Conservation (phyloP, 2,329 filamentous ascomycete genomes). For the Capronia americana region DNA sequence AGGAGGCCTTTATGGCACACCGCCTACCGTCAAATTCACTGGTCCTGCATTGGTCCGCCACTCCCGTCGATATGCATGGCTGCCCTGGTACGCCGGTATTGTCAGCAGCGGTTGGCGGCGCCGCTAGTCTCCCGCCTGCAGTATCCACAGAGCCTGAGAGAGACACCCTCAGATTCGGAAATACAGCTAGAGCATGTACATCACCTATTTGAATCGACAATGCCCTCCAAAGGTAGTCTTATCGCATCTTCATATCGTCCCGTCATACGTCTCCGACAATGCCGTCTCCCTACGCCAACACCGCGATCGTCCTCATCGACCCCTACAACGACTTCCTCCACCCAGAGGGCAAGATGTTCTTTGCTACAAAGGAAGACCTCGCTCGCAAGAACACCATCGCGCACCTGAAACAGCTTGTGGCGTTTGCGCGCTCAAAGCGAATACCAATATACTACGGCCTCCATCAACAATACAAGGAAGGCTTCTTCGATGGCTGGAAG, state of each 20-base stretch:
- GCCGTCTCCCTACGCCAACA: slow-evolving; percentile 5
- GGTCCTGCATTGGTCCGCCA: no score
- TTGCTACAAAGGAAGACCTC: slow-evolving; percentile 18
- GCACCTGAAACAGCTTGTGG: slow-evolving; percentile 41
- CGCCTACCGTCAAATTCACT: no score
- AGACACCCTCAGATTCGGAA: no score
- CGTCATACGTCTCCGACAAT: background rate
- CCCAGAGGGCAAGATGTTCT: slow-evolving; percentile 34
- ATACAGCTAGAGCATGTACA: no score
- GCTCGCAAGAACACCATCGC: slow-evolving; percentile 38
- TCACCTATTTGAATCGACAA: no score
- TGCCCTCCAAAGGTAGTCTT: background rate
- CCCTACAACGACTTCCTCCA: slow-evolving; percentile 42
- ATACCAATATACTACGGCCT: slow-evolving; percentile 48
- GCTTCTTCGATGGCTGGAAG: slow-evolving; percentile 43
- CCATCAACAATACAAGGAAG: slow-evolving; percentile 42
- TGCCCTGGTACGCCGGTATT: no score
- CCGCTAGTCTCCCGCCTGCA: slow-evolving; percentile 2
- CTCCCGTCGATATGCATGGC: no score
- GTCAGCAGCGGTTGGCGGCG: background rate
- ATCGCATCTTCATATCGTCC: background rate
- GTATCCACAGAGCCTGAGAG: no score
- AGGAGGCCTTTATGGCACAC: no score
- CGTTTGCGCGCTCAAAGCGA: slow-evolving; percentile 36
- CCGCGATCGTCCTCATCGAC: slow-evolving; percentile 39